Conservation (phyloP, 352 stramenopile genomes). For the Thalassiosira hispida region DNA sequence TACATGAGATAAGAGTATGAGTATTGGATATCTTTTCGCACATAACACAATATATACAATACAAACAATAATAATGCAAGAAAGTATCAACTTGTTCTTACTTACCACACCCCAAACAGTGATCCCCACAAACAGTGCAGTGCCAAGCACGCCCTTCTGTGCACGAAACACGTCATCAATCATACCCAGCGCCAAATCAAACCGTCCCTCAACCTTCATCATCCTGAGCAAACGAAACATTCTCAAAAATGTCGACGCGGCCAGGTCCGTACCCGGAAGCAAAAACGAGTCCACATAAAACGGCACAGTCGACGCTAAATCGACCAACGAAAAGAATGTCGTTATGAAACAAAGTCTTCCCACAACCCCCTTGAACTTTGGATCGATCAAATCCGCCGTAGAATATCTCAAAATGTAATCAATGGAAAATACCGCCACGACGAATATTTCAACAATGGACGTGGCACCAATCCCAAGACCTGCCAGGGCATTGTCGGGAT, state of each 20-base stretch:
- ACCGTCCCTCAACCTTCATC: conserved; percentile 85
- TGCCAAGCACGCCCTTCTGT: conserved; percentile 76
- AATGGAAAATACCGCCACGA: conserved; percentile 79
- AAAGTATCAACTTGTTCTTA: too few species aligned
- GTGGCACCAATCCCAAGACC: conserved; percentile 69
- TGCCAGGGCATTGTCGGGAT: conserved; percentile 61
- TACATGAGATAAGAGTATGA: conserved; percentile 5
- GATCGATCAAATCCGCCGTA: conserved; percentile 70
- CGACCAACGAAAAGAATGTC: conserved; percentile 84
- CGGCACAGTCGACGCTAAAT: conserved; percentile 83
- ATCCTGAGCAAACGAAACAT: conserved; percentile 87
- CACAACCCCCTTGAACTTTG: conserved; percentile 51
- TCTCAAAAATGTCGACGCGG: conserved; percentile 79
- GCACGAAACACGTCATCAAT: conserved; percentile 76
- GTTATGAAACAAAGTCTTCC: conserved; percentile 69
- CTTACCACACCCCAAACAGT: conserved; percentile 81
- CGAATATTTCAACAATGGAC: conserved; percentile 74
- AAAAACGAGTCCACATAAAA: conserved; percentile 86
- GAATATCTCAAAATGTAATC: conserved; percentile 84
- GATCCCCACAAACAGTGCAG: conserved; percentile 82
- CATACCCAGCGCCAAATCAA: conserved; percentile 67
- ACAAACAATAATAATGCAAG: too few species aligned
- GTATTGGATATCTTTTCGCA: too few species aligned
- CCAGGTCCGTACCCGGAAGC: conserved; percentile 62
- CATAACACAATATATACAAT: too few species aligned